Conservation (phyloP, 345 rosid species). For the Geranium brycei region DNA sequence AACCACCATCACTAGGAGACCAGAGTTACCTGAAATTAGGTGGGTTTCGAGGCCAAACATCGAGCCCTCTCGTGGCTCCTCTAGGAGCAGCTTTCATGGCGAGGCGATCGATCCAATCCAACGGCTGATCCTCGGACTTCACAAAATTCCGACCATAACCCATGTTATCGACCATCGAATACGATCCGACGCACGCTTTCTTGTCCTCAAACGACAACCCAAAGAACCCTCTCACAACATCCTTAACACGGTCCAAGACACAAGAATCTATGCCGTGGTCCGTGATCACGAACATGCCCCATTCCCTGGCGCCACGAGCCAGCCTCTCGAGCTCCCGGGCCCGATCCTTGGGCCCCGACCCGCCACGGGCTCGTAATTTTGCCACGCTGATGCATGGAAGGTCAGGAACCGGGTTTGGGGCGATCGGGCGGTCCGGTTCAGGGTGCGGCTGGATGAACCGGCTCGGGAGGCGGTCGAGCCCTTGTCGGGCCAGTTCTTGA, state of each 20-base stretch:
- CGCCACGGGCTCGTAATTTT: neutral
- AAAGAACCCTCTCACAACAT: slow-evolving; percentile 14
- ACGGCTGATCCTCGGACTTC: slow-evolving; percentile 17
- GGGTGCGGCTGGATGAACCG: too few species aligned
- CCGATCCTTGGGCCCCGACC: neutral
- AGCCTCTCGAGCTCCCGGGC: slow-evolving; percentile 14
- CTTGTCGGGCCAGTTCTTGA: too few species aligned
- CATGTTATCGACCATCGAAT: slow-evolving; percentile 14
- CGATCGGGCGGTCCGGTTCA: too few species aligned
- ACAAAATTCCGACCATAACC: slow-evolving; percentile 22
- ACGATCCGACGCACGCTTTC: slow-evolving; percentile 10
- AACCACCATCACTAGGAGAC: too few species aligned
- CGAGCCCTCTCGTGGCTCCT: slow-evolving; percentile 8
- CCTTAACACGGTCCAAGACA: neutral
- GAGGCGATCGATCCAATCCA: slow-evolving; percentile 21
- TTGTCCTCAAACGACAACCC: slow-evolving; percentile 17
- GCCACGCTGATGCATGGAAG: slow-evolving; percentile 1
- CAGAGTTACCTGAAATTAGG: slow-evolving; percentile 2
- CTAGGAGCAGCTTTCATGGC: slow-evolving; percentile 13
- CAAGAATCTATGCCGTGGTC: too few species aligned
- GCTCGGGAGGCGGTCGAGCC: too few species aligned
- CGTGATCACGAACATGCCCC: slow-evolving; percentile 13
- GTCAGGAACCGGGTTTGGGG: too few species aligned
- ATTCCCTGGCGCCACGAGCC: slow-evolving; percentile 6
- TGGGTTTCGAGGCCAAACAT: slow-evolving; percentile 19